Base-by-base conservation (phyloP, 192 early-diverging fungal genomes). In the Neocallimastix lanati region DNA sequence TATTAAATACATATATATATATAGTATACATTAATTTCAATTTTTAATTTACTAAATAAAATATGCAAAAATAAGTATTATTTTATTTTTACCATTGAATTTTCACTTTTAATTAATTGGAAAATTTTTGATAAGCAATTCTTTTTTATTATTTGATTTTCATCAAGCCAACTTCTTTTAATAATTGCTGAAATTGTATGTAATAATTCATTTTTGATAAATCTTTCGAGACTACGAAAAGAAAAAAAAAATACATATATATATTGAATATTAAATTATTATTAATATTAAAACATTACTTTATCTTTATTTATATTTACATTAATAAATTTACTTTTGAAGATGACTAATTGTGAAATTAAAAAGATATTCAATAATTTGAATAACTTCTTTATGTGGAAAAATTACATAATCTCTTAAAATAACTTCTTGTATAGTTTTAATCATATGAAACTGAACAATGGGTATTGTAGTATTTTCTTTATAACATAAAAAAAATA, bases 111-210 rank as follows among this genome's bases (percentile, higher is more conserved):
- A 36, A 90, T 77, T 15, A 91, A 78, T 0, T 85, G 84, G 13
- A 83, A 84, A 29, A 92, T 81, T 37, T 87, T 82, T 28, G 79
- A 80, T 35, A 92, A 85, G 37, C 91, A 87, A n/a, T 85, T 83
- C 79, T 87, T 85, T 33, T 85, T 83, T 29, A 91, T 88, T 35
- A 84, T 67, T 35, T 82, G 82, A n/a, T 88, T 79, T 35, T 84
- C 84, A 76, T 92, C 91, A 36, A 91, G 83, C 80, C 88, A 89
- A 28, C 90, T 87, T 33, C 91, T 85, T 79, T 93, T 93, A 21
- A 87, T 89, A 78, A 92, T 88, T 11, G 92, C 85, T 36, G 92
- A 84, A 29, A 91, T 85, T 12, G 89, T 85, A 76, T 87, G 82
- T 21, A 91, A 83, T 13, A 91, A 78, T 78, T 88, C 85, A 77